Evolutionary conservation across 192 early-diverging fungal species (phyloP), one percentile per base, ranked within the genome.

Genomic region (Oehlia diaphana): DNA sequence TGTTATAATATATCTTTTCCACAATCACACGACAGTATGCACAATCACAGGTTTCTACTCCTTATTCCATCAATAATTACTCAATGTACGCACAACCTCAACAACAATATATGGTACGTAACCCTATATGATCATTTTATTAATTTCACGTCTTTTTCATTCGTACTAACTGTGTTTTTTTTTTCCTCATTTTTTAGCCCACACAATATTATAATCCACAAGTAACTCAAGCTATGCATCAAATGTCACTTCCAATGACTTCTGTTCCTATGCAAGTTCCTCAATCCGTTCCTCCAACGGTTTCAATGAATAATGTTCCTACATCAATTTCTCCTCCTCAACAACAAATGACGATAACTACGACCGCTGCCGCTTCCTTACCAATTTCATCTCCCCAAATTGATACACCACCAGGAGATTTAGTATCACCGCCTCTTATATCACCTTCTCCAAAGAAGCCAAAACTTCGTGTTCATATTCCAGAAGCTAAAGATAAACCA

Each of bases 391-490:
- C 74, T 14, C 14, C 35, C 14, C 28, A 64, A 42, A 63, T 64
- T 21, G 74, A 76, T 2, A 39, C 74, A 26, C 37, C 76, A n/a
- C 61, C 35, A 12, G 47, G 31, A 62, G 77, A 79, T 23, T 10
- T 76, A 33, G 28, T 76, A 6, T 78, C 74, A 53, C 53, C 80
- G 9, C 75, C 74, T 50, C 23, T 81, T 16, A 49, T 76, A 67
- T 69, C 80, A 69, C 65, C 80, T 16, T 64, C 80, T 47, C 62
- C 76, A 47, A 82, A 82, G 31, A 82, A 82, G 37, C 76, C 81
- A 71, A 82, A 73, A 63, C 70, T 82, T 23, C 64, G 81, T 23
- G 67, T 82, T 31, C 63, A 72, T 9, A 82, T 82, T 72, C 81
- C 81, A 0, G 78, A 53, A 2, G 33, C 78, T 33, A 63, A 39